Evolutionary conservation across 352 stramenopile genomes (phyloP), one percentile per base, ranked within the genome.

Genomic region (Pythium aquatile): DNA sequence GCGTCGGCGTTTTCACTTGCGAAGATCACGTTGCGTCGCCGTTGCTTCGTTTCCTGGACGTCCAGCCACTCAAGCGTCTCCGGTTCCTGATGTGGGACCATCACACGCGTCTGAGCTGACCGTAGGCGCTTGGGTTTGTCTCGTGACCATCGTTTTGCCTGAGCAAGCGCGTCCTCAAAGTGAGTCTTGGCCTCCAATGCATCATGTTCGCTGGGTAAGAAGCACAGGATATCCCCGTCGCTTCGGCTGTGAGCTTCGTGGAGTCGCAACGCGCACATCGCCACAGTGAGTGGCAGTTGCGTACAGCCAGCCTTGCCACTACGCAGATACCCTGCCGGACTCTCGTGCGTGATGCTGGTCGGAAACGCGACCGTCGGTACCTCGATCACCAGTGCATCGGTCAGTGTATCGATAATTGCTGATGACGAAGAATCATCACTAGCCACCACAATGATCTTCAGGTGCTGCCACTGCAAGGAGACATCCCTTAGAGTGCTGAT

Each of bases 191-290:
- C 16, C n/a, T 49, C 17, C n/a, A 49, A 9, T 8, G 42, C 5
- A n/a, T 49, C 42, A n/a, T 49, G n/a, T 10, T 9, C 17, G 28
- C 42, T 49, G 42, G 17, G 17, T 9, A 49, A 29, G 42, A 49
- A 49, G 17, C 42, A 49, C 42, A 49, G n/a, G n/a, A 49, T 49
- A 29, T 49, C 42, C 7, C 42, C 42, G n/a, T 49, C 42, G 17
- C 42, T 49, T 49, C 42, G 42, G 9, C n/a, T 49, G 42, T 49
- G 42, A 26, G 42, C 26, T n/a, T 49, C 42, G 42, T 49, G 42
- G n/a, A 49, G 42, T 14, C 42, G 17, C 42, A 49, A 49, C 42
- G 42, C 42, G 28, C 42, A 49, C 42, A 29, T 5, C n/a, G 42
- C 42, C 17, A 49, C 42, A 29, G 42, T 26, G 5, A 49, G 42